phyloP scores from a whole-genome alignment of 2,329 filamentous ascomycete species.

The Colletotrichum noveboracense region DNA sequence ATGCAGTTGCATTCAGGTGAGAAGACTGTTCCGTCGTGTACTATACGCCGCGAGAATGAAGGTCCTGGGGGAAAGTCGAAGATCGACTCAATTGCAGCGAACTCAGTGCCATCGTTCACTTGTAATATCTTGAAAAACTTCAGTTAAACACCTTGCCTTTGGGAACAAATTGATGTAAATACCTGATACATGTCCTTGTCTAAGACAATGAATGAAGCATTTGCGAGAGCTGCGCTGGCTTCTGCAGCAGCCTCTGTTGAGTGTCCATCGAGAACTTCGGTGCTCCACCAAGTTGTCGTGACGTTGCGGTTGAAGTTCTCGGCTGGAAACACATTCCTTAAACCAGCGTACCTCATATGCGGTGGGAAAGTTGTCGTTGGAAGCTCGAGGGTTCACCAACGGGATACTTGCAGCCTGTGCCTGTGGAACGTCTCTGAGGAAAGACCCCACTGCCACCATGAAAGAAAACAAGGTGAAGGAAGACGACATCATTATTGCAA shows the following conservation, averaged over 20 bases:
- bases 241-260: background rate
- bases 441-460: background rate
- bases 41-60: conserved; percentile 14
- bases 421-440: background rate
- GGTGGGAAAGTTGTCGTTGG: background rate
- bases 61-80: background rate
- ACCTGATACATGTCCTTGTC: background rate
- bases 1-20: conserved; percentile 23
- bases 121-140: accelerated
- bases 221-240: background rate
- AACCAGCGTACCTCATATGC: background rate
- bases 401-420: background rate
- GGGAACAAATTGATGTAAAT: background rate
- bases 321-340: conserved; percentile 17
- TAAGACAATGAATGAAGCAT: background rate
- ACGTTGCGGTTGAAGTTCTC: conserved; percentile 23
- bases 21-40: conserved; percentile 21
- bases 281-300: conserved; percentile 20
- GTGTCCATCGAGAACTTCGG: conserved; percentile 1
- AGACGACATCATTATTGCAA: background rate
- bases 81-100: background rate
- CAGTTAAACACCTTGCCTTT: accelerated
- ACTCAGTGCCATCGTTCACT: background rate
- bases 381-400: background rate
- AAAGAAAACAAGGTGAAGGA: background rate